Percentiles rank a stretch among this genome's conserved stretches.
Conservation (phyloP, 75 land plant genomes). For the Adiantum capillusveneris region DNA sequence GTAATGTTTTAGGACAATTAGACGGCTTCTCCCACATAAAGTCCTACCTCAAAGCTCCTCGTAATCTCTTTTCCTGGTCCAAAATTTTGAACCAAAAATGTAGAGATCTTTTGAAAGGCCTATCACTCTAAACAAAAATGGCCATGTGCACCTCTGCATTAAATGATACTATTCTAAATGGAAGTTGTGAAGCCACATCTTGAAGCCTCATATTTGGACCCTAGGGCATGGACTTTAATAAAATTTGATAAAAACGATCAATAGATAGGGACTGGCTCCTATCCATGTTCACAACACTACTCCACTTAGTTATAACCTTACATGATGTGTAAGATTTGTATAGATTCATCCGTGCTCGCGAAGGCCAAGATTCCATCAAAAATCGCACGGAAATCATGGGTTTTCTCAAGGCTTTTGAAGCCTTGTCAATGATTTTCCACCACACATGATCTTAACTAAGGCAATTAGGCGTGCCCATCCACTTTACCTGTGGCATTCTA, state of each 20-base stretch:
- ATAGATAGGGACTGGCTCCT: conserved; percentile 48
- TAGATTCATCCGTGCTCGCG: background rate
- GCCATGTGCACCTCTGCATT: no score
- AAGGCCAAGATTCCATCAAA: conserved; percentile 17
- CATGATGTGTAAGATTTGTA: conserved; percentile 40
- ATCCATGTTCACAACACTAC: conserved; percentile 96
- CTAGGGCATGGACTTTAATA: conserved; percentile 70
- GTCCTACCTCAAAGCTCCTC: conserved; percentile 34
- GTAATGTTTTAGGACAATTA: no score
- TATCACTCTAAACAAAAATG: conserved; percentile 78
- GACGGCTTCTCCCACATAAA: conserved; percentile 82
- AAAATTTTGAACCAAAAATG: conserved; percentile 74
- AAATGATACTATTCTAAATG: conserved; percentile 74
- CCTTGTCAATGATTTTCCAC: conserved; percentile 79
- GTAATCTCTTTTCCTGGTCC: conserved; percentile 57
- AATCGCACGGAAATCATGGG: conserved; percentile 31
- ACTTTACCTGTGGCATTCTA: no score
- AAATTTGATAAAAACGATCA: conserved; percentile 77
- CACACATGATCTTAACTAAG: conserved; percentile 84
- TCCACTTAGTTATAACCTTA: conserved; percentile 72
- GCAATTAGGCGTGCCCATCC: conserved; percentile 52
- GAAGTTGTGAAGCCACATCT: conserved; percentile 45
- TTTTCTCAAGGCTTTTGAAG: conserved; percentile 66
- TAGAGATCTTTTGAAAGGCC: conserved; percentile 68
- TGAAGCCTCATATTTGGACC: conserved; percentile 36